Conservation (phyloP, 768 basidiomycete species). For the Suillus plorans region DNA sequence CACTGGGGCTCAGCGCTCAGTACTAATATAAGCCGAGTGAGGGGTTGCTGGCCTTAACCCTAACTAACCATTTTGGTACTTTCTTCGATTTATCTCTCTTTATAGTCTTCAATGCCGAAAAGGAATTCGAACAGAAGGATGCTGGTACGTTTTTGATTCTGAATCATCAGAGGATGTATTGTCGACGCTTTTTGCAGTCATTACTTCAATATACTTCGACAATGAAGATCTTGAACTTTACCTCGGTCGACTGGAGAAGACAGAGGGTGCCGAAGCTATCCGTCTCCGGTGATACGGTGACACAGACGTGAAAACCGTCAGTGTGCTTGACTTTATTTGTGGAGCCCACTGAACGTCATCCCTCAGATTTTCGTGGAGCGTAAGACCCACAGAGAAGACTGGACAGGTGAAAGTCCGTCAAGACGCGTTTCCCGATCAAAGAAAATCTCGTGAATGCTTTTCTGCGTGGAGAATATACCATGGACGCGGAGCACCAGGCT, state of each 20-base stretch:
- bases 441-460: constrained; percentile 93
- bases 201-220: constrained; percentile 81
- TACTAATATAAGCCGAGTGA: no score
- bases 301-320: constrained; percentile 72
- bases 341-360: constrained; percentile 29
- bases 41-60: no score
- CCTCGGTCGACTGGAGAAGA: constrained; percentile 95
- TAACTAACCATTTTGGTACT: neutral
- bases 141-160: constrained; percentile 53
- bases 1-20: no score
- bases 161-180: neutral
- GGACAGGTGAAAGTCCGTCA: constrained; percentile 99
- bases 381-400: constrained; percentile 95
- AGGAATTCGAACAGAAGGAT: constrained; percentile 87
- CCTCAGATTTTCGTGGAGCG: constrained; percentile 81
- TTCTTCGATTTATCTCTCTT: constrained; percentile 9
- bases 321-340: constrained; percentile 21
- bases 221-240: constrained; percentile 90
- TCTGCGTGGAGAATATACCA: constrained; percentile 84
- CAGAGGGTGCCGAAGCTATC: constrained; percentile 96
- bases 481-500: constrained; percentile 86
- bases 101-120: constrained; percentile 92
- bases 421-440: constrained; percentile 93
- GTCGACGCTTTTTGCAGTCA: constrained; percentile 42
- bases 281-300: constrained; percentile 98